These are phyloP conservation scores for Ceratobasidium sp. DNA, from an alignment of 1,284 basidiomycete species.

Conservation along the genomic window DNA sequence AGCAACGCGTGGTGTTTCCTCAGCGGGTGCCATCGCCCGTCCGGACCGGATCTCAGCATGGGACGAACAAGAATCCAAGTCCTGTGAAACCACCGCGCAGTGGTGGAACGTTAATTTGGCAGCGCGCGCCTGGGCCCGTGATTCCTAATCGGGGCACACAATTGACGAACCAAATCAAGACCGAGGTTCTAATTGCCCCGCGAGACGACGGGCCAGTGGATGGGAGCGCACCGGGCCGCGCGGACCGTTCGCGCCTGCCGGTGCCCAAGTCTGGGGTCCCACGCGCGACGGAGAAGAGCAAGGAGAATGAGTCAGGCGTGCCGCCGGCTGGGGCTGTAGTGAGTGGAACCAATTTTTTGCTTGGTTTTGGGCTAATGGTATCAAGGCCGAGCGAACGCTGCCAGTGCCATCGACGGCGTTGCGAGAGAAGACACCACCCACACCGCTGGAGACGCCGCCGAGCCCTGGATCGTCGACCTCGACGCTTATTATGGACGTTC, in stretches of 20 bases:
- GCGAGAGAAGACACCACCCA: conserved; percentile 26
- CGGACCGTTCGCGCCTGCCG: conserved; percentile 40
- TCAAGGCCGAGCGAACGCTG: background rate
- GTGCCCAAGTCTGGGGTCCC: conserved; percentile 16
- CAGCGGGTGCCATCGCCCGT: conserved; percentile 28
- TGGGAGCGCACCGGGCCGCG: conserved; percentile 27
- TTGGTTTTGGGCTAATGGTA: background rate
- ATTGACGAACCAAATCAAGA: conserved; percentile 15
- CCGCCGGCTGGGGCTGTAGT: conserved; percentile 24
- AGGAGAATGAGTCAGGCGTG: conserved; percentile 13
- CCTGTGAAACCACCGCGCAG: background rate
- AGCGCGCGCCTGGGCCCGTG: background rate
- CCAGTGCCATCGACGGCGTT: background rate
- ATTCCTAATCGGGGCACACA: background rate
- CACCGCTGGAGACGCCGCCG: conserved; percentile 32
- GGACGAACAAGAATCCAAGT: background rate
- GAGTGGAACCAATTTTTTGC: background rate
- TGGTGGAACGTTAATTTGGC: background rate
- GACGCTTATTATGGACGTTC: conserved; percentile 43
- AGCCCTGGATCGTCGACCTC: conserved; percentile 34
- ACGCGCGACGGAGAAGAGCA: conserved; percentile 3
- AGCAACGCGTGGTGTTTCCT: conserved; percentile 12
- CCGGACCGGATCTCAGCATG: conserved; percentile 29
- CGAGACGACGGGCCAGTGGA: background rate
- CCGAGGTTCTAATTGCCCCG: conserved; percentile 43